A percentile compares a stretch with the other conserved stretches of the same genome.
These are phyloP conservation scores for Lyophyllum decastes DNA, from an alignment of 768 basidiomycete species.

Conservation along the genomic window DNA sequence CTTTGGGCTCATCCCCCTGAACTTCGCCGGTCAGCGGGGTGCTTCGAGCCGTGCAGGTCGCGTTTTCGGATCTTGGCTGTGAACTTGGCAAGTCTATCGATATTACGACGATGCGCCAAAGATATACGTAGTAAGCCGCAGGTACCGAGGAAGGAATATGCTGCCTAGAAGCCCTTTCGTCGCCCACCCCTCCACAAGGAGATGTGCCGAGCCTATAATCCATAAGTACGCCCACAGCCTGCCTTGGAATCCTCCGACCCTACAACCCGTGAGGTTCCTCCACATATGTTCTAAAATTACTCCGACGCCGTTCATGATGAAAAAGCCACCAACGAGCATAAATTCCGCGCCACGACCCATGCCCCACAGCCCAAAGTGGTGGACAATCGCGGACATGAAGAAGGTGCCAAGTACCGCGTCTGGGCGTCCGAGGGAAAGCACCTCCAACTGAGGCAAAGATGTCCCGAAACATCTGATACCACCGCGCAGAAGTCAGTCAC, in stretches of 20 bases:
- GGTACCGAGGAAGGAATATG: conserved; percentile 33
- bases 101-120: no score
- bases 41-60: no score
- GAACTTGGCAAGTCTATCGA: no score
- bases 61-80: no score
- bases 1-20: no score
- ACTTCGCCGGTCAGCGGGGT: no score
- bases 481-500: conserved; percentile 68
- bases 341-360: conserved; percentile 57
- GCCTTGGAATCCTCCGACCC: conserved; percentile 49
- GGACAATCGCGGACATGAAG: conserved; percentile 57
- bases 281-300: conserved; percentile 49
- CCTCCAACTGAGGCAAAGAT: conserved; percentile 54
- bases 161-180: conserved; percentile 42
- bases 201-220: conserved; percentile 46
- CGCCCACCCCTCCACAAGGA: conserved; percentile 53
- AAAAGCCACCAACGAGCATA: conserved; percentile 45
- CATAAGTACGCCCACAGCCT: conserved; percentile 53
- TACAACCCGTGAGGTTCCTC: conserved; percentile 41
- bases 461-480: conserved; percentile 71
- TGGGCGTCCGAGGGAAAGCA: conserved; percentile 41
- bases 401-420: conserved; percentile 61
- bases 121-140: conserved; percentile 34
- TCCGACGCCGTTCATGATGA: conserved; percentile 57
- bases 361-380: conserved; percentile 58